phyloP scores from a whole-genome alignment of 2,329 filamentous ascomycete species.

The Bipolaris oryzae region DNA sequence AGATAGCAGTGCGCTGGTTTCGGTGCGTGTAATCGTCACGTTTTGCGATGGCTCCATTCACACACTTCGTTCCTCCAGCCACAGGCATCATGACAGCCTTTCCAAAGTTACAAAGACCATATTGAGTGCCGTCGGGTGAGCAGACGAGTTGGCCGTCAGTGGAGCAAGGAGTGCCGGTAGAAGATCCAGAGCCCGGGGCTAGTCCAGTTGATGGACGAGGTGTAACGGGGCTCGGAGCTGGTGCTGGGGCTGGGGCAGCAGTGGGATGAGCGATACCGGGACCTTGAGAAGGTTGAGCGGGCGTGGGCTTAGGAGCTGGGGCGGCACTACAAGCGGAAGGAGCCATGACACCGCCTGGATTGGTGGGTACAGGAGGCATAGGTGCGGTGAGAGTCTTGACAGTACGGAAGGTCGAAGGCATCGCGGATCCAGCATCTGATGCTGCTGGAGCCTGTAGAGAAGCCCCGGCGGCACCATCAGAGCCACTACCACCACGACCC shows the following conservation, averaged over 20 bases:
- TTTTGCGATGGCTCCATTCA: constrained; percentile 44
- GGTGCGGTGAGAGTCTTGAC: constrained; percentile 37
- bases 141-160: constrained; percentile 47
- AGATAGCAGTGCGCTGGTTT: constrained; percentile 11
- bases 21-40: constrained; percentile 26
- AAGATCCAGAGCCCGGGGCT: constrained; percentile 1
- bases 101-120: constrained; percentile 52
- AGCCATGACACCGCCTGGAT: neutral
- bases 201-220: neutral
- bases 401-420: constrained; percentile 28
- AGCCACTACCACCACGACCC: neutral
- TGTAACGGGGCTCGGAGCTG: neutral
- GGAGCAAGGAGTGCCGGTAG: constrained; percentile 32
- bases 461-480: constrained; percentile 3
- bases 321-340: neutral
- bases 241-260: neutral
- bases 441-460: neutral
- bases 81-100: constrained; percentile 48
- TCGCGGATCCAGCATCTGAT: constrained; percentile 1
- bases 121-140: constrained; percentile 44
- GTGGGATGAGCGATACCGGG: neutral
- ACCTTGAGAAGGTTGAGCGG: neutral
- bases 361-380: constrained; percentile 7
- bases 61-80: constrained; percentile 52
- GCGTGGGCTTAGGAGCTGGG: constrained; percentile 5